A percentile compares a stretch with the other conserved stretches of the same genome.
phyloP scores from a whole-genome alignment of 768 basidiomycete genomes.

The Trametes cinnabarina region DNA sequence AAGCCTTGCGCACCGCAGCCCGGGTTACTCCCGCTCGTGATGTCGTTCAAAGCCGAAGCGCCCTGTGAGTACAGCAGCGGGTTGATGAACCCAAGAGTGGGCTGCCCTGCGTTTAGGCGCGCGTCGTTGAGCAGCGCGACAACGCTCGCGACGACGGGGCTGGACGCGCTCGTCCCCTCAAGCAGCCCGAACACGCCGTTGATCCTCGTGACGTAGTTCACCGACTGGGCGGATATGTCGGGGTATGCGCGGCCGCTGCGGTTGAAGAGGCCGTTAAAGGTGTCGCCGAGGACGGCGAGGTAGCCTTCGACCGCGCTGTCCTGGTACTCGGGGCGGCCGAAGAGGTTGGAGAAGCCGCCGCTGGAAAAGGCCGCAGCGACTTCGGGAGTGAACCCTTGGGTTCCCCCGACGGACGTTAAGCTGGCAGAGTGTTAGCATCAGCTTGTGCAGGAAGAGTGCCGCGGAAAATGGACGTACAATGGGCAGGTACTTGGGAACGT shows the following conservation, averaged over 20 bases:
- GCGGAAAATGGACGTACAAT: constrained; percentile 23
- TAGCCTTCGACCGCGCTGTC: constrained; percentile 14
- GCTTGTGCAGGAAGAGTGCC: neutral
- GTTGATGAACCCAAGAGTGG: constrained; percentile 36
- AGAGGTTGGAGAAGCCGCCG: constrained; percentile 31
- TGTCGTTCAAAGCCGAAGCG: constrained; percentile 25
- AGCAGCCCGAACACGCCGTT: constrained; percentile 19
- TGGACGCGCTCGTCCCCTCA: constrained; percentile 34
- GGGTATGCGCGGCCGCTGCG: constrained; percentile 45
- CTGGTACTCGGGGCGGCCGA: constrained; percentile 26
- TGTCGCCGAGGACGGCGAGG: constrained; percentile 13
- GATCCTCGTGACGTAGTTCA: constrained; percentile 42
- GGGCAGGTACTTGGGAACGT: constrained; percentile 38
- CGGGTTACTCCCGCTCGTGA: constrained; percentile 20
- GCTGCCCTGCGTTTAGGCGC: constrained; percentile 29
- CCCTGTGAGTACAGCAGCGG: constrained; percentile 18
- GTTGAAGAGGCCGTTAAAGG: constrained; percentile 20
- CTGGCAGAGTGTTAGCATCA: neutral
- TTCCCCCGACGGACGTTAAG: constrained; percentile 27
- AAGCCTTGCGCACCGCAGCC: constrained; percentile 34
- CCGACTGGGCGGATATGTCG: constrained; percentile 62
- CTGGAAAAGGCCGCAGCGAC: constrained; percentile 22
- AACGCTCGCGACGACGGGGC: constrained; percentile 33
- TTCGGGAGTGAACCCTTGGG: constrained; percentile 24
- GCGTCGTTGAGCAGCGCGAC: constrained; percentile 35